Percentiles rank a stretch among this genome's conserved stretches.
Conservation (phyloP, 768 basidiomycete genomes). For the Termitomyces sp. region DNA sequence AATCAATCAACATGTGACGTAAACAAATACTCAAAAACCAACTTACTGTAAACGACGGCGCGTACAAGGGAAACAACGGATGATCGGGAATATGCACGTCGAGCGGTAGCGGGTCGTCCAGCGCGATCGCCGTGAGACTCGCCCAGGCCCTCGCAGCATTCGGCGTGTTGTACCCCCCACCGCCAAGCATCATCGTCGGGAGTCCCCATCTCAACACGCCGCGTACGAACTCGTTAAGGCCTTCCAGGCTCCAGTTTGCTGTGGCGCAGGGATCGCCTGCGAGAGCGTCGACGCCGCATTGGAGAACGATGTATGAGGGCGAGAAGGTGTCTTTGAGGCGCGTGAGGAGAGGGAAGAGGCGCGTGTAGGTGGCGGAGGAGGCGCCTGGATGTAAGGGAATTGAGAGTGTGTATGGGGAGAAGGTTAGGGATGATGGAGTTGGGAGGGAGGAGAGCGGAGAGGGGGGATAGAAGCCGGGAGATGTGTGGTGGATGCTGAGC, state of each 20-base stretch:
- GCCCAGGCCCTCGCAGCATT: conserved; percentile 89
- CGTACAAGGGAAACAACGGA: conserved; percentile 62
- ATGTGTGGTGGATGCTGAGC: conserved; percentile 78
- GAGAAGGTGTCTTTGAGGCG: conserved; percentile 50
- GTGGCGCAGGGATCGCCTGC: conserved; percentile 76
- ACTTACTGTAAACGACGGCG: conserved; percentile 60
- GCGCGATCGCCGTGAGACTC: conserved; percentile 70
- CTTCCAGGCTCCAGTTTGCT: conserved; percentile 65
- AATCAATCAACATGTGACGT: not conserved
- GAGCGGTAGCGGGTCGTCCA: conserved; percentile 44
- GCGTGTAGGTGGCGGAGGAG: conserved; percentile 51
- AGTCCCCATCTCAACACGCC: conserved; percentile 1
- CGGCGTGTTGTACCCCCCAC: conserved; percentile 80
- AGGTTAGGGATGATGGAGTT: conserved; percentile 20
- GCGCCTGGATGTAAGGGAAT: conserved; percentile 75
- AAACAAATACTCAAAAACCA: not conserved
- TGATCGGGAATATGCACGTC: conserved; percentile 78
- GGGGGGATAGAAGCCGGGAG: conserved; percentile 80
- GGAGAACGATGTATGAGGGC: conserved; percentile 77
- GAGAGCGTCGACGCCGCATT: conserved; percentile 85
- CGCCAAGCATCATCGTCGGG: conserved; percentile 56
- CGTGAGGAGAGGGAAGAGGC: conserved; percentile 64
- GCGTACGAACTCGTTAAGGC: conserved; percentile 62
- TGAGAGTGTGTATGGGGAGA: conserved; percentile 70
- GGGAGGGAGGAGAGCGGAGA: conserved; percentile 48